Base-by-base conservation (phyloP, 768 basidiomycete species). In the Glaciozyma antarctica region DNA sequence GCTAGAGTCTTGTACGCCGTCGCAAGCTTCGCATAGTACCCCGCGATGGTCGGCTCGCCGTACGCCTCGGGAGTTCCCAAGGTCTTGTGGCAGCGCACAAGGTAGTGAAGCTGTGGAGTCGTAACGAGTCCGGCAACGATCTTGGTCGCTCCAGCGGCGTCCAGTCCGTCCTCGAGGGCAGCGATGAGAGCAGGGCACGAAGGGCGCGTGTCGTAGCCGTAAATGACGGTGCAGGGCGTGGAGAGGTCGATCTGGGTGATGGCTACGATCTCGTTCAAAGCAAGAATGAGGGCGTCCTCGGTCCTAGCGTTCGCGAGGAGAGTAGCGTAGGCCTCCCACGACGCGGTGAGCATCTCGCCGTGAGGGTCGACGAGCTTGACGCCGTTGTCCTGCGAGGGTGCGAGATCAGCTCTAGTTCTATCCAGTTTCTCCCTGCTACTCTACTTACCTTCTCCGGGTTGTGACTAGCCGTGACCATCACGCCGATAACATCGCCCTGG, bases 401-500 rank as follows among this genome's bases (percentile, higher is more conserved):
- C 13, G 10, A 5, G 55, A 32, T 52, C 21, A 47, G 61, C 22
- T 38, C 45, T n/a, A 0, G 22, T 26, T 28, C 67, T 65, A 56
- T 61, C 64, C 26, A 43, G 51, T 61, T 64, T 56, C 47, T 16
- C 32, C 47, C 49, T 21, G 62, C 61, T 12, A 9, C 69, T 34
- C 21, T 70, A 58, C 82, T 70, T 73, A 92, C 93, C 75, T 84
- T 82, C 75, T 93, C 93, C n/a, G 95, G 94, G 76, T 99, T 99
- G 78, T 99, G 95, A n/a, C 91, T 94, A 3, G 95, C 95, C 45
- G 95, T 99, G 75, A 99, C 86, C 95, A 99, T 98, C 26, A 98
- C 89, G 21, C 95, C 95, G 72, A 99, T 88, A 30, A 86, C 86
- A 75, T 86, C 87, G 32, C 95, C 91, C 74, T 87, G 86, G n/a